Percentiles rank a stretch among this genome's conserved stretches.
Evolutionary conservation across 208 protist genomes (phyloP).

Genomic region (Leishmania tarentolae): DNA sequence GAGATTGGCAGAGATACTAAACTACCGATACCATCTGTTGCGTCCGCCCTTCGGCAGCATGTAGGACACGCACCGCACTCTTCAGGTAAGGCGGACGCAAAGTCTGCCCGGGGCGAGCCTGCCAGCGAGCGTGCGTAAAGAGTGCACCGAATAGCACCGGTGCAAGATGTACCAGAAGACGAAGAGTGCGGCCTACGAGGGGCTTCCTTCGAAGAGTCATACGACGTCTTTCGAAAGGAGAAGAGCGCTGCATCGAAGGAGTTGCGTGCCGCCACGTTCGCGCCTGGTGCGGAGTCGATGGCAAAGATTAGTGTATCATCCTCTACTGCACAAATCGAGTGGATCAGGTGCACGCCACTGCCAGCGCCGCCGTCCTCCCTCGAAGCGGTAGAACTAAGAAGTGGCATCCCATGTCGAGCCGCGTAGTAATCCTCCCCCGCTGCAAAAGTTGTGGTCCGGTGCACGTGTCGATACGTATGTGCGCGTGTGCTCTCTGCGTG

Average conservation of each 20-base stretch:
- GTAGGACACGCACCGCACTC: not conserved
- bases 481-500: not conserved
- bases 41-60: not conserved
- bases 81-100: no score
- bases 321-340: conserved; percentile 9
- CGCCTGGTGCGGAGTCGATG: not conserved
- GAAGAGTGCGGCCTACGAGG: not conserved
- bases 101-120: not conserved
- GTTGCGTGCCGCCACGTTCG: not conserved
- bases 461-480: not conserved
- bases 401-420: conserved; percentile 5
- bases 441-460: not conserved
- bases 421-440: not conserved
- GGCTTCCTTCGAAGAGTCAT: not conserved
- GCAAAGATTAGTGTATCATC: conserved; percentile 16
- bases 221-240: not conserved
- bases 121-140: not conserved
- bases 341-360: not conserved
- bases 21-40: not conserved
- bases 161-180: not conserved
- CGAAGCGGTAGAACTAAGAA: conserved; percentile 8
- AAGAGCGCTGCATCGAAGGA: not conserved
- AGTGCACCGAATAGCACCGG: not conserved
- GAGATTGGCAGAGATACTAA: not conserved
- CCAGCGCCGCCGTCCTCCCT: not conserved